These are phyloP conservation scores for Solanum raphanifolium DNA, from an alignment of 257 asterid genomes.

Conservation along the genomic window DNA sequence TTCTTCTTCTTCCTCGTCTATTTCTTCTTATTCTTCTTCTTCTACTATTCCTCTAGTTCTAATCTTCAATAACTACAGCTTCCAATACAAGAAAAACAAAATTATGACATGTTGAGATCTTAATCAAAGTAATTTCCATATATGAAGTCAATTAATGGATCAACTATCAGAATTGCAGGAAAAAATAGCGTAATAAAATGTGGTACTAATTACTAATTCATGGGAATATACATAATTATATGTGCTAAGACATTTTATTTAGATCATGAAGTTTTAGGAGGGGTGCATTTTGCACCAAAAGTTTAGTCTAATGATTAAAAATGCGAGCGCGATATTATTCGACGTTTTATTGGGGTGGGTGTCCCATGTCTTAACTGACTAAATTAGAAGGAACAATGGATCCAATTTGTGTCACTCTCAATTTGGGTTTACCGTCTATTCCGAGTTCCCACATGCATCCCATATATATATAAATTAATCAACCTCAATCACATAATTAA, in stretches of 20 bases:
- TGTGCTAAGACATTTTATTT: not conserved
- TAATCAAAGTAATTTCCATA: not conserved
- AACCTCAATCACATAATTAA: no score
- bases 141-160: not conserved
- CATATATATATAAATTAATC: no score
- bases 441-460: not conserved
- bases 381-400: not conserved
- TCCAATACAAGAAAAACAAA: not conserved
- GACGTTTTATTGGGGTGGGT: not conserved
- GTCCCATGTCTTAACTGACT: not conserved
- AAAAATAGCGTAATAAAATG: not conserved
- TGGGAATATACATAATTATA: not conserved
- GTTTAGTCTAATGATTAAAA: not conserved
- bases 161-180: not conserved
- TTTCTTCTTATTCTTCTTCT: no score
- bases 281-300: not conserved
- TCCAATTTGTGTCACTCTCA: not conserved
- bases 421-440: not conserved
- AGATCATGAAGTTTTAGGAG: not conserved
- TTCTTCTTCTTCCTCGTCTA: no score
- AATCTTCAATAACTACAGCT: no score
- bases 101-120: not conserved
- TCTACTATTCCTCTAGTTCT: no score
- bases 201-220: not conserved
- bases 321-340: not conserved